A percentile compares a stretch with the other conserved stretches of the same genome.
Evolutionary conservation across 768 basidiomycete genomes (phyloP).

Genomic region (Collybiopsis luxurians): DNA sequence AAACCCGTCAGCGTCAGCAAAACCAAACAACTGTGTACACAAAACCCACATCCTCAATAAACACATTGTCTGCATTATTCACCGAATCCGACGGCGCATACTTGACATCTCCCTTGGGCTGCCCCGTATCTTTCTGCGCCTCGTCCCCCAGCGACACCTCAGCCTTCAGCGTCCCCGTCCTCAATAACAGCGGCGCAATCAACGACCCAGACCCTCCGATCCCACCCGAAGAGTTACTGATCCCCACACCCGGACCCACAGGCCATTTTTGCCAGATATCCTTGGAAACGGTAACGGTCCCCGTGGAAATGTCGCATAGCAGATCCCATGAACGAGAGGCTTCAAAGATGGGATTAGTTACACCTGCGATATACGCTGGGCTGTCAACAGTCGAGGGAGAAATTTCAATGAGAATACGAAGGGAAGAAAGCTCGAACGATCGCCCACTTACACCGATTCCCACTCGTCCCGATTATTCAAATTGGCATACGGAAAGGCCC

Average conservation of each 20-base stretch:
- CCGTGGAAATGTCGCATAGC: conserved; percentile 85
- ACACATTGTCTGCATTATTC: conserved; percentile 70
- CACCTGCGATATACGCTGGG: conserved; percentile 93
- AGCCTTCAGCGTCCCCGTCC: conserved; percentile 62
- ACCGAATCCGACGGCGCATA: conserved; percentile 20
- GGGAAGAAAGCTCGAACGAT: not conserved
- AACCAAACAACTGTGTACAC: not conserved
- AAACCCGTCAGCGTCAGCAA: not conserved
- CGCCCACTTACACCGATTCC: conserved; percentile 71
- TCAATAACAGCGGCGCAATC: conserved; percentile 41
- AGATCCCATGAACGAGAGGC: conserved; percentile 88
- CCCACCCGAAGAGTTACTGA: conserved; percentile 19
- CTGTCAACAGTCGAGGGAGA: conserved; percentile 33
- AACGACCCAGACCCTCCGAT: not conserved
- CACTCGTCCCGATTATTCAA: conserved; percentile 86
- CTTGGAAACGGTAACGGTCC: conserved; percentile 83
- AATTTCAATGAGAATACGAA: not conserved
- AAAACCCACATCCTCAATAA: conserved; percentile 88
- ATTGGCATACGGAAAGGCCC: conserved; percentile 95
- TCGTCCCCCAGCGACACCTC: conserved; percentile 72
- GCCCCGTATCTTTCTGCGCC: conserved; percentile 52
- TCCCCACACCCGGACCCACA: conserved; percentile 35
- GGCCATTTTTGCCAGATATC: conserved; percentile 70
- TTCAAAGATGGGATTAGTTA: conserved; percentile 97
- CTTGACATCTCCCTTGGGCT: conserved; percentile 21